Percentiles rank a stretch among this genome's conserved stretches.
phyloP scores from a whole-genome alignment of 129 eudicot species.

The Sambucus nigra region DNA sequence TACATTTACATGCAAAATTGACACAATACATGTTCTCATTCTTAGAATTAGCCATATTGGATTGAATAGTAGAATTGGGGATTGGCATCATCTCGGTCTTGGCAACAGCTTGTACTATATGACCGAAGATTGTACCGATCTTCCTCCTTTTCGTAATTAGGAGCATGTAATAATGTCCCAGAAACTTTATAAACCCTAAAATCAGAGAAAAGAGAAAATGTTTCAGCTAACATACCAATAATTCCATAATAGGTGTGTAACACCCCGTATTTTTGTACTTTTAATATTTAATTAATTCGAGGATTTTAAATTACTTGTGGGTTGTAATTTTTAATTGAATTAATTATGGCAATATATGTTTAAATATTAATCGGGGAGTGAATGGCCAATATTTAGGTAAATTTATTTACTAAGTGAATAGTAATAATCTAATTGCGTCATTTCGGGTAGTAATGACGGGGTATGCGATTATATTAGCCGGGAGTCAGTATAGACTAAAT shows the following conservation, averaged over 20 bases:
- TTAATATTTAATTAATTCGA: no score
- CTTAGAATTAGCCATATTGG: constrained; percentile 65
- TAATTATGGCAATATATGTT: no score
- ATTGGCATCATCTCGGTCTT: constrained; percentile 73
- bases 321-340: no score
- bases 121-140: constrained; percentile 88
- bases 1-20: constrained; percentile 59
- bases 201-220: constrained; percentile 13
- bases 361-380: no score
- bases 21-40: constrained; percentile 93
- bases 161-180: constrained; percentile 95
- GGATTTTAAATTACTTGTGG: no score
- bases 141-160: constrained; percentile 84
- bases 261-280: no score
- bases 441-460: no score
- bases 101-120: constrained; percentile 60
- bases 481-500: no score
- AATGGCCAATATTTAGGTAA: no score
- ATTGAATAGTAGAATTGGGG: constrained; percentile 56
- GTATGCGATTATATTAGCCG: no score
- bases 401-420: no score
- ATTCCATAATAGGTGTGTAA: constrained; percentile 94
- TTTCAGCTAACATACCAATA: constrained; percentile 51
- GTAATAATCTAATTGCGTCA: no score
- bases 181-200: constrained; percentile 81